A percentile compares a stretch with the other conserved stretches of the same genome.
Conservation (phyloP, 2,329 filamentous ascomycete species). For the Ophiosphaerella herpotricha region DNA sequence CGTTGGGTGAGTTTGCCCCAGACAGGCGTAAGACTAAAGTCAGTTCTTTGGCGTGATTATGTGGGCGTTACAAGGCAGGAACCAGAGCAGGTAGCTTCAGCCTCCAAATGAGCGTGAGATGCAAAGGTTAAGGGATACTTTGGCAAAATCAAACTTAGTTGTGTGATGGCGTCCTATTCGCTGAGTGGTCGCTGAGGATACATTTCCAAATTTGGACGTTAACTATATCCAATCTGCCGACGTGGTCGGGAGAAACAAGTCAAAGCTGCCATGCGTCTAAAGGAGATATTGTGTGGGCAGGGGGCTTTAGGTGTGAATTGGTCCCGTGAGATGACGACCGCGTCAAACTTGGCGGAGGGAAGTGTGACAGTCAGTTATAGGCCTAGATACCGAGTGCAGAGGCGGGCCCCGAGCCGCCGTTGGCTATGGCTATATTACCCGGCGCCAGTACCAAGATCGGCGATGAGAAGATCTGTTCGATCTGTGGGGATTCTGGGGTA, state of each 20-base stretch:
- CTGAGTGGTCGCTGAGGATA: slow-evolving; percentile 29
- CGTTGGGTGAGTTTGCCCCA: too few species aligned
- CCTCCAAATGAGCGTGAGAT: too few species aligned
- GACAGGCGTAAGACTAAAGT: too few species aligned
- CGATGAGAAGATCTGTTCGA: too few species aligned
- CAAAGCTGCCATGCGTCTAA: slow-evolving; percentile 29
- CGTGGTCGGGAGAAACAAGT: slow-evolving; percentile 33
- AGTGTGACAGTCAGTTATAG: slow-evolving; percentile 1
- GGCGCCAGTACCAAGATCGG: too few species aligned
- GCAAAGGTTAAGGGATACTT: background rate
- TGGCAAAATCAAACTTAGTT: slow-evolving; percentile 28
- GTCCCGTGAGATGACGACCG: slow-evolving; percentile 34
- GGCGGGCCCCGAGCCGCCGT: too few species aligned
- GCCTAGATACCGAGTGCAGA: slow-evolving; percentile 7
- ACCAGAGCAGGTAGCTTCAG: too few species aligned
- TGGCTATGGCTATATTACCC: too few species aligned
- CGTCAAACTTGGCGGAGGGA: slow-evolving; percentile 7
- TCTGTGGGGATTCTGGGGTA: too few species aligned
- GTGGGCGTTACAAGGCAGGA: too few species aligned
- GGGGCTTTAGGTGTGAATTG: slow-evolving; percentile 27
- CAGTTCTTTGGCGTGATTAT: too few species aligned
- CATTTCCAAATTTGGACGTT: slow-evolving; percentile 34
- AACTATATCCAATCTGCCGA: slow-evolving; percentile 37
- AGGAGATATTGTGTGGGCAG: slow-evolving; percentile 13
- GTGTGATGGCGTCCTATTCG: slow-evolving; percentile 26